Percentiles rank a stretch among this genome's conserved stretches.
Evolutionary conservation across 306 rosid genomes (phyloP).

Genomic region (Quercus glauca): DNA sequence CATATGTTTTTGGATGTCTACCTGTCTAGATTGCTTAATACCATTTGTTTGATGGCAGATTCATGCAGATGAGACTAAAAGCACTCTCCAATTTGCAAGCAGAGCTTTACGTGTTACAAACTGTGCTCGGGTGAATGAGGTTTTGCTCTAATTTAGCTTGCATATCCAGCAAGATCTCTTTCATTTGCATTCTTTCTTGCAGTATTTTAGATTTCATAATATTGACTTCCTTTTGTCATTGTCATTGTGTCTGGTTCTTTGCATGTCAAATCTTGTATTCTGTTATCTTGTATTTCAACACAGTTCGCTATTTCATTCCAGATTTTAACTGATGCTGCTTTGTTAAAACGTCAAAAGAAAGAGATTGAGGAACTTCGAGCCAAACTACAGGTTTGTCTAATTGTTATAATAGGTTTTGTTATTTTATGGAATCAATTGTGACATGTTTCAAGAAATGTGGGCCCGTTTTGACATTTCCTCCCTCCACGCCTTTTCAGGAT

Average conservation of each 20-base stretch:
- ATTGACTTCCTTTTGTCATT: not conserved
- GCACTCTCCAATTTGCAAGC: constrained; percentile 97
- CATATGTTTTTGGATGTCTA: not conserved
- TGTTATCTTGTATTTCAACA: constrained; percentile 8
- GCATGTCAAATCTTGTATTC: not conserved
- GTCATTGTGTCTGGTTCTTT: constrained; percentile 13
- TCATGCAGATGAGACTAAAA: constrained; percentile 95
- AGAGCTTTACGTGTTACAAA: constrained; percentile 93
- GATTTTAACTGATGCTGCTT: constrained; percentile 99
- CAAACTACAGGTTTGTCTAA: constrained; percentile 69
- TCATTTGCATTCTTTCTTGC: constrained; percentile 18
- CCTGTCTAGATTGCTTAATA: constrained; percentile 25
- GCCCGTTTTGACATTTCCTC: not conserved
- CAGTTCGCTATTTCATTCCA: constrained; percentile 29
- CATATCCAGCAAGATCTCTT: not conserved
- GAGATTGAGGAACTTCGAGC: constrained; percentile 95
- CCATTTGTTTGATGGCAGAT: constrained; percentile 49
- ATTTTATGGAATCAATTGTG: not conserved
- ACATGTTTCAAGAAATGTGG: constrained; percentile 7
- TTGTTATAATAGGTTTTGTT: constrained; percentile 1
- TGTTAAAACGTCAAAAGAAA: constrained; percentile 89
- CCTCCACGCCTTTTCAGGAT: constrained; percentile 46
- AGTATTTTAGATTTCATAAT: constrained; percentile 13
- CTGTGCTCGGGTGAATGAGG: constrained; percentile 97
- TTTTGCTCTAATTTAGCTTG: constrained; percentile 30